These are phyloP conservation scores for Colletotrichum noveboracense DNA, from an alignment of 2,329 filamentous ascomycete genomes.

Conservation along the genomic window DNA sequence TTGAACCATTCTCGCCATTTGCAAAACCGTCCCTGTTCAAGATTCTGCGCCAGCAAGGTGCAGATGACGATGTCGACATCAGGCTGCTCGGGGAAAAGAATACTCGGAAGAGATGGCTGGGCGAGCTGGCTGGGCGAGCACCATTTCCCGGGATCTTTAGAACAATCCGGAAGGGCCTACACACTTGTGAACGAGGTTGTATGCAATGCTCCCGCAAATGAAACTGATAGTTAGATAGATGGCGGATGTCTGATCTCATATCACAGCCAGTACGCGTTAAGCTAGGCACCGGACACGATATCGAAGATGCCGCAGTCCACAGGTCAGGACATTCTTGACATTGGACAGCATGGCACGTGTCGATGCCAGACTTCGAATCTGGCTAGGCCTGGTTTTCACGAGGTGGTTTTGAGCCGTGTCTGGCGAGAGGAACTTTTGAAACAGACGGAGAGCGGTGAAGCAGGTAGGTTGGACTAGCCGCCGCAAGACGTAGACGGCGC, in stretches of 20 bases:
- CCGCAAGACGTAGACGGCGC: neutral
- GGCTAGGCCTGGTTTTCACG: neutral
- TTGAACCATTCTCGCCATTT: neutral
- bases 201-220: neutral
- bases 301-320: neutral
- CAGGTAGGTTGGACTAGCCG: neutral
- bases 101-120: neutral
- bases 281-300: neutral
- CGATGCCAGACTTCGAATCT: neutral
- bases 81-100: neutral
- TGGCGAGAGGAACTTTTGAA: neutral
- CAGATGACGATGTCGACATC: neutral
- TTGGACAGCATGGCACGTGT: neutral
- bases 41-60: fast-evolving
- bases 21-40: neutral
- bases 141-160: neutral
- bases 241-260: neutral
- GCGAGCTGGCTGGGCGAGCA: neutral
- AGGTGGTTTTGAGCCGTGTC: neutral
- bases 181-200: neutral
- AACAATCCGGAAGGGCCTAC: neutral
- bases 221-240: neutral
- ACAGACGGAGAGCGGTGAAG: neutral
- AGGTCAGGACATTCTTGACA: neutral
- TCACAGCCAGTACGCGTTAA: neutral